These are phyloP conservation scores for Afroboletus lepidellus DNA, from an alignment of 1,284 basidiomycete species.

Conservation along the genomic window DNA sequence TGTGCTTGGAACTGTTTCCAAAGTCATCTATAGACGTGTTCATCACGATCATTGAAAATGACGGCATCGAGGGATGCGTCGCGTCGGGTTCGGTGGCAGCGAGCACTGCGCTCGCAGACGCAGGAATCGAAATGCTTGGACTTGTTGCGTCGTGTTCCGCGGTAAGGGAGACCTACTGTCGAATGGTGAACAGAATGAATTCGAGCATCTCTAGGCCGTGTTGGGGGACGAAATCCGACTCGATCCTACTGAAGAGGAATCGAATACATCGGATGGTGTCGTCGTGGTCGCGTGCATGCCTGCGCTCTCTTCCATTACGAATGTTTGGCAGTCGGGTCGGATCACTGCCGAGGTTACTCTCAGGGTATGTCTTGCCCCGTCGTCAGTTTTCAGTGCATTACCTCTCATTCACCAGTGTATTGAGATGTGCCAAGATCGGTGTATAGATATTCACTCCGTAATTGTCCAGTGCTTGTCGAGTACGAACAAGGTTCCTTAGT, in stretches of 20 bases:
- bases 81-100: constrained; percentile 84
- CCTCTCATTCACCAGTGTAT: constrained; percentile 50
- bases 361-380: constrained; percentile 43
- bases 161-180: constrained; percentile 41
- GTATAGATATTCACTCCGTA: constrained; percentile 71
- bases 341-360: constrained; percentile 51
- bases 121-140: constrained; percentile 86
- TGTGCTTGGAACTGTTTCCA: constrained; percentile 87
- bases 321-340: constrained; percentile 75
- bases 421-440: constrained; percentile 64
- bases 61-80: constrained; percentile 84
- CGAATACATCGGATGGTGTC: constrained; percentile 51
- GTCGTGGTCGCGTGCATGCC: constrained; percentile 84
- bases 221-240: constrained; percentile 59
- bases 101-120: constrained; percentile 85
- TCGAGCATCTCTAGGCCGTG: constrained; percentile 43
- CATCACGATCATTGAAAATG: constrained; percentile 88
- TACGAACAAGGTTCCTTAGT: constrained; percentile 15
- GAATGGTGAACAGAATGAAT: neutral
- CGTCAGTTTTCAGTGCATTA: neutral
- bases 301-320: constrained; percentile 85
- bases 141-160: constrained; percentile 78
- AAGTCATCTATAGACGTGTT: constrained; percentile 94
- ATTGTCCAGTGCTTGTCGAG: constrained; percentile 63
- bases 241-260: constrained; percentile 79